Base-by-base conservation (phyloP, 345 rosid species). In the Ricinus communis region DNA sequence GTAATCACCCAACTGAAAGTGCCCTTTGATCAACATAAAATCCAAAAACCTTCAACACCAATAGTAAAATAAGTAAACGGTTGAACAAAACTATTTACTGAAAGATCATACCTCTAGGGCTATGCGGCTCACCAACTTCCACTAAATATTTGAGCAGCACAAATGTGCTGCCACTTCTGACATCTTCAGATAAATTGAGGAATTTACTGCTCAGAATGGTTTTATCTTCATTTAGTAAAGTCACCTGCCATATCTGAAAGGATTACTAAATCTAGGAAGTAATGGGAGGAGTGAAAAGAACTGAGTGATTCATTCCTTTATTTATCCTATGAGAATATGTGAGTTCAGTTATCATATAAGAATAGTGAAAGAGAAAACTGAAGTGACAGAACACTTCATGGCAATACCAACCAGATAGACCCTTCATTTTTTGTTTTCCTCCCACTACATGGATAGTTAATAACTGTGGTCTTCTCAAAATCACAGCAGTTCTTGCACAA, bases 51-150 rank as follows among this genome's bases (percentile, higher is more conserved):
- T 24, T 11, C 1, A 24, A 8, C 12, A 9, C 58, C 58, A 53
- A 21, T 10, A 22, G 22, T 22, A 53, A 16, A 10, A 53, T 51
- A 53, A 21, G 14, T 53, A 6, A 22, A 28, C 15, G 30, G 22
- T 22, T 11, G 8, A 51, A 51, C 10, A 51, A 51, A 21, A 53
- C 2, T 53, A 22, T 53, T 8, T 1, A 53, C 30, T 53, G 58
- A 24, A 22, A 53, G 2, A 53, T 22, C 30, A 13, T 63, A 43
- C 52, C 67, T 61, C 38, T 11, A 25, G 65, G 25, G n/a, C 16
- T 41, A 43, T 24, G 45, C 14, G 36, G 67, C 30, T 63, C 67
- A 12, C 67, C 67, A 43, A 63, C 67, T 43, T 63, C 67, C 27
- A 63, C 67, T 16, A 63, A 22, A 43, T 43, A 63, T 12, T 63